phyloP scores from a whole-genome alignment of 768 basidiomycete species.

The Kwoniella bestiolae region DNA sequence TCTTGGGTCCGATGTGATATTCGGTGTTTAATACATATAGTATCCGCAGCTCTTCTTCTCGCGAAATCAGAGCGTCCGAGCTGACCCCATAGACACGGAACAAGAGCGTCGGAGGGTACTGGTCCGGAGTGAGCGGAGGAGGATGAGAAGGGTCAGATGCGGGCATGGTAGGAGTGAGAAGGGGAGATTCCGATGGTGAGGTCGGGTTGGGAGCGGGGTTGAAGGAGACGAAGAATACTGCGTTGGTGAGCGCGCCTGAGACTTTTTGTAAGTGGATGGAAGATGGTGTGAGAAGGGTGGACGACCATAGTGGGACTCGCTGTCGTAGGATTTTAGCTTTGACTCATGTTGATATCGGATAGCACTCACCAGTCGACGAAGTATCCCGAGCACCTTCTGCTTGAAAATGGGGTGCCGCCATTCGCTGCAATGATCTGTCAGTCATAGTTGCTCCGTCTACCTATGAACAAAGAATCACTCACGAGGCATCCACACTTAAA shows the following conservation, averaged over 20 bases:
- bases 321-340: constrained; percentile 19
- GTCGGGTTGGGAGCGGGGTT: constrained; percentile 55
- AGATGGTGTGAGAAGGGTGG: constrained; percentile 40
- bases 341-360: background rate
- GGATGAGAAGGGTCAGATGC: constrained; percentile 40
- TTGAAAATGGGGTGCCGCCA: constrained; percentile 57
- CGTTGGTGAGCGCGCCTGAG: constrained; percentile 91
- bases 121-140: constrained; percentile 58
- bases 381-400: constrained; percentile 47
- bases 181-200: constrained; percentile 45
- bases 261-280: constrained; percentile 73
- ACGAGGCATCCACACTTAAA: constrained; percentile 50
- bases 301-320: constrained; percentile 55
- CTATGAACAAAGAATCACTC: constrained; percentile 10
- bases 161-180: constrained; percentile 33
- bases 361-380: constrained; percentile 43
- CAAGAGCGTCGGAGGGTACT: constrained; percentile 66
- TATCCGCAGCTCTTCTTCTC: constrained; percentile 80
- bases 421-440: constrained; percentile 29
- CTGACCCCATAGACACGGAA: constrained; percentile 91
- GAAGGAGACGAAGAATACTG: constrained; percentile 92
- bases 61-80: constrained; percentile 82
- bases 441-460: background rate
- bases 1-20: constrained; percentile 85
- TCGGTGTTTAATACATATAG: constrained; percentile 85